phyloP scores from a whole-genome alignment of 176 grass and related monocot genomes.

The Cenchrus fungigraminus region DNA sequence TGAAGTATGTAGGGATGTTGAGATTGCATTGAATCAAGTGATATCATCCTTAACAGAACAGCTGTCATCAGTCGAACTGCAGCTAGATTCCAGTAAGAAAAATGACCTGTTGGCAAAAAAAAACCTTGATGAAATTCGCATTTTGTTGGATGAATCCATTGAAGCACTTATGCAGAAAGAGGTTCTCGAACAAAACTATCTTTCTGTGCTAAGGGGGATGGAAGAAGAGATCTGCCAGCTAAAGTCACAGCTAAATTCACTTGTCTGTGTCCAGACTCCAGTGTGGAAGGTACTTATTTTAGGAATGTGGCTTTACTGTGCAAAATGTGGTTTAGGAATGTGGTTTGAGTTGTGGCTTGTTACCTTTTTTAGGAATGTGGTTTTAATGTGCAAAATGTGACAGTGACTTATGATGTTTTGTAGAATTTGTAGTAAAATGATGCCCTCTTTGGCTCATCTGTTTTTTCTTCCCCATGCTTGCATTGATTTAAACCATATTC shows the following conservation, averaged over 20 bases:
- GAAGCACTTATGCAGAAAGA: slow-evolving; percentile 61
- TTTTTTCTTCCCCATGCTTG: neutral
- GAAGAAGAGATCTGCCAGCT: neutral
- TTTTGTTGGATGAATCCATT: slow-evolving; percentile 64
- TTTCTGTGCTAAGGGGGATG: neutral
- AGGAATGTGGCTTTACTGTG: neutral
- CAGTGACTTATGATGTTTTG: neutral
- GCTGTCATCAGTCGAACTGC: slow-evolving; percentile 44
- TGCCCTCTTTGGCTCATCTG: neutral
- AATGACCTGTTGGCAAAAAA: slow-evolving; percentile 49
- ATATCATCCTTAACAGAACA: slow-evolving; percentile 80
- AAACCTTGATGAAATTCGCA: slow-evolving; percentile 49
- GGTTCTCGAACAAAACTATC: slow-evolving; percentile 33
- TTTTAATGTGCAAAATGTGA: neutral
- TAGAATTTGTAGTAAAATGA: slow-evolving; percentile 3
- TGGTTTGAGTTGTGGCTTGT: neutral
- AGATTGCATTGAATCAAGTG: slow-evolving; percentile 75
- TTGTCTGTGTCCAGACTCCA: neutral
- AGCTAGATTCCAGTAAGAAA: slow-evolving; percentile 53
- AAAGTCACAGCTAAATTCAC: neutral
- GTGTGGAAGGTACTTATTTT: neutral
- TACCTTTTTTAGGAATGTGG: neutral
- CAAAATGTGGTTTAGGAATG: neutral
- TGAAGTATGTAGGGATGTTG: slow-evolving; percentile 71
- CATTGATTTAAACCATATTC: neutral